Conservation (phyloP, 2,329 filamentous ascomycete species). For the Microdochium paspali region DNA sequence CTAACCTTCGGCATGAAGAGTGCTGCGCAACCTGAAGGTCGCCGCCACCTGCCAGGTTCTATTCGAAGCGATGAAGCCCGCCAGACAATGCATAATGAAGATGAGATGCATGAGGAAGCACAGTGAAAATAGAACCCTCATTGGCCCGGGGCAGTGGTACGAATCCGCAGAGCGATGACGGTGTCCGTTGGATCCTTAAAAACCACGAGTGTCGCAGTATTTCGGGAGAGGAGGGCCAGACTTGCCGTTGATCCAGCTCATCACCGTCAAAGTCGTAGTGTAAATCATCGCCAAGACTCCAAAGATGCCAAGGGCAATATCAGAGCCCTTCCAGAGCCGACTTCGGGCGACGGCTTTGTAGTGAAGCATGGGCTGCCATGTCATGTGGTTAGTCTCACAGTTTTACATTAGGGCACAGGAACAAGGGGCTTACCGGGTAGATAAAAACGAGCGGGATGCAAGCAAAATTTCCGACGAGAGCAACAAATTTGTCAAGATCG, state of each 20-base stretch:
- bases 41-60: neutral
- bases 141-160: neutral
- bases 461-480: slow-evolving; percentile 91
- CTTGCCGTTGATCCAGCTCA: slow-evolving; percentile 67
- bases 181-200: slow-evolving; percentile 5
- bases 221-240: slow-evolving; percentile 34
- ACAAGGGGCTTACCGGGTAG: slow-evolving; percentile 70
- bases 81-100: neutral
- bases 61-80: neutral
- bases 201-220: slow-evolving; percentile 39
- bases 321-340: slow-evolving; percentile 56
- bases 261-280: slow-evolving; percentile 76
- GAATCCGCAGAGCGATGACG: neutral
- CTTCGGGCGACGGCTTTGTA: slow-evolving; percentile 69
- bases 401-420: neutral
- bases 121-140: slow-evolving; percentile 10
- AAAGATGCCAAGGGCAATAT: slow-evolving; percentile 71
- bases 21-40: neutral
- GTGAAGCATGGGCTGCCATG: slow-evolving; percentile 78
- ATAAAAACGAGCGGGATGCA: slow-evolving; percentile 96
- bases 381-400: slow-evolving; percentile 18
- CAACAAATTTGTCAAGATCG: slow-evolving; percentile 94
- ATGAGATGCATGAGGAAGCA: neutral
- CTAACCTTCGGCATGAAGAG: neutral
- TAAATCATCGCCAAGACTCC: slow-evolving; percentile 85